These are phyloP conservation scores for Crinitomyces ghanaensis DNA, from an alignment of 805 yeast species.

Conservation along the genomic window DNA sequence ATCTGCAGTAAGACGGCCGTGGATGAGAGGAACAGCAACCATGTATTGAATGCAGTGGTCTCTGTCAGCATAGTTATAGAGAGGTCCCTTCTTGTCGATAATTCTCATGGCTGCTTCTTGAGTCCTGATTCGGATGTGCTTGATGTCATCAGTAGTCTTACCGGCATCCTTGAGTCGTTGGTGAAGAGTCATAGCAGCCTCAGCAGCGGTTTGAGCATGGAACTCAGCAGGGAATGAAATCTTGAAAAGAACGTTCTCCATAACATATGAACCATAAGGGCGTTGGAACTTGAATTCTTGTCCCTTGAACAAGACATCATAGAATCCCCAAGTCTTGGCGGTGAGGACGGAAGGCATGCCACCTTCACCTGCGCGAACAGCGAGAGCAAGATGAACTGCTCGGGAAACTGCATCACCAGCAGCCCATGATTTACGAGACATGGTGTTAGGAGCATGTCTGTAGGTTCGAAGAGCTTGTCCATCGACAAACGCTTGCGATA, in stretches of 20 bases:
- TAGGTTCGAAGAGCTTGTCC: slow-evolving; percentile 50
- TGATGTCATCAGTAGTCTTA: slow-evolving; percentile 38
- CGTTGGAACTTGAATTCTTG: slow-evolving; percentile 43
- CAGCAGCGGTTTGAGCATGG: slow-evolving; percentile 56
- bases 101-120: slow-evolving; percentile 53
- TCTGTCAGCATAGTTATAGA: slow-evolving; percentile 52
- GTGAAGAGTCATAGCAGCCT: slow-evolving; percentile 40
- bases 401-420: slow-evolving; percentile 54
- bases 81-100: slow-evolving; percentile 48
- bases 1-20: slow-evolving; percentile 46
- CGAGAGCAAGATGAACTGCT: slow-evolving; percentile 44
- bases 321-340: slow-evolving; percentile 52
- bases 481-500: slow-evolving; percentile 51
- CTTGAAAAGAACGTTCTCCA: slow-evolving; percentile 52
- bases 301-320: slow-evolving; percentile 48
- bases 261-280: slow-evolving; percentile 43
- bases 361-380: slow-evolving; percentile 40
- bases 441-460: slow-evolving; percentile 55
- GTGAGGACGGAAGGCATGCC: slow-evolving; percentile 50
- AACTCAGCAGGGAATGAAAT: slow-evolving; percentile 57
- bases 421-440: slow-evolving; percentile 56
- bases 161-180: slow-evolving; percentile 29
- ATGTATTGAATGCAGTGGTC: slow-evolving; percentile 57
- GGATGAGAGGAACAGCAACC: slow-evolving; percentile 46
- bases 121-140: slow-evolving; percentile 39